Conservation (phyloP, 1,284 basidiomycete genomes). For the Violaceomyces palustris region DNA sequence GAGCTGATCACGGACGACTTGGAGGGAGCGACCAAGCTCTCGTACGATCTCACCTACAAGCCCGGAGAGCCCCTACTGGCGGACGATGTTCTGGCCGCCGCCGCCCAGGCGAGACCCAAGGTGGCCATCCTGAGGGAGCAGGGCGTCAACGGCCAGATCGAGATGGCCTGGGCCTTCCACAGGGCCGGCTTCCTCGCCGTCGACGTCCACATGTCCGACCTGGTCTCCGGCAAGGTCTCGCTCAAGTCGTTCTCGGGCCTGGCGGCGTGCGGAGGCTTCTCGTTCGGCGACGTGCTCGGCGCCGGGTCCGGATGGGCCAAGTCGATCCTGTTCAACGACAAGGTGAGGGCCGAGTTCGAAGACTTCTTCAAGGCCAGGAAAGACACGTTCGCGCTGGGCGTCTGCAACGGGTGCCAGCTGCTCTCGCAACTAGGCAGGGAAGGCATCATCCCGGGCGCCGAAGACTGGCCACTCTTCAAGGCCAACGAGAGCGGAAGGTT, state of each 20-base stretch:
- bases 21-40: constrained; percentile 53
- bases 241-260: constrained; percentile 75
- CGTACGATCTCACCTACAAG: constrained; percentile 43
- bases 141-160: constrained; percentile 94
- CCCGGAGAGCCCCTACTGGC: constrained; percentile 40
- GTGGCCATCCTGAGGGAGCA: constrained; percentile 96
- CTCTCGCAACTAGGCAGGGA: constrained; percentile 70
- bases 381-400: constrained; percentile 82
- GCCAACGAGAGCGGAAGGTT: constrained; percentile 82
- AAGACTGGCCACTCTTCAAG: constrained; percentile 86
- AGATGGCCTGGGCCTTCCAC: constrained; percentile 97
- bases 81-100: constrained; percentile 4
- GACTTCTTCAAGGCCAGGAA: constrained; percentile 70
- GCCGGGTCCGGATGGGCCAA: constrained; percentile 98
- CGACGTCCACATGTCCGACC: constrained; percentile 97
- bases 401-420: constrained; percentile 99
- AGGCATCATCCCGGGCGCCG: constrained; percentile 75
- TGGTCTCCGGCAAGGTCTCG: constrained; percentile 67
- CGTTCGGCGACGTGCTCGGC: constrained; percentile 95
- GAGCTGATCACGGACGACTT: constrained; percentile 61
- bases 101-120: constrained; percentile 63
- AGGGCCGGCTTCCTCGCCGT: constrained; percentile 88
- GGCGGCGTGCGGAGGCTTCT: constrained; percentile 96
- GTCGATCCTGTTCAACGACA: constrained; percentile 75
- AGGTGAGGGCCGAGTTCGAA: constrained; percentile 69